Percentiles rank a stretch among this genome's conserved stretches.
These are phyloP conservation scores for Chrysochromulina tobinii DNA, from an alignment of 78 protist genomes.

Conservation along the genomic window DNA sequence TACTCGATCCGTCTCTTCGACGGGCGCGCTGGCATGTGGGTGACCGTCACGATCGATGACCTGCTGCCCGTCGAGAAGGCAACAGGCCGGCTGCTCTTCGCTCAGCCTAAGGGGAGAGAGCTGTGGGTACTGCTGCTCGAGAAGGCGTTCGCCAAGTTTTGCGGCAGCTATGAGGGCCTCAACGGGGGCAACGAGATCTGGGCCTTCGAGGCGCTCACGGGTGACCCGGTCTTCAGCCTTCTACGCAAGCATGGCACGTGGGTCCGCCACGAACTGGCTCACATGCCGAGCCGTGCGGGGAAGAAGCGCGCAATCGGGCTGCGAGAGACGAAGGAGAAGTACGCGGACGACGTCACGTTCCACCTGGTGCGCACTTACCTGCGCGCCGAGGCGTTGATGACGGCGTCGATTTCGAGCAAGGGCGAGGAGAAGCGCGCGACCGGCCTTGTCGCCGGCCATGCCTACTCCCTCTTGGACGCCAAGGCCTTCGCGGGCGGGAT, in stretches of 20 bases:
- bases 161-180: neutral
- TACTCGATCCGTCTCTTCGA: neutral
- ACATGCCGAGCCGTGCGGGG: too few species aligned
- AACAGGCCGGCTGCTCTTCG: neutral
- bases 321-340: neutral
- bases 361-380: too few species aligned
- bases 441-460: constrained; percentile 29
- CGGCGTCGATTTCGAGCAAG: neutral
- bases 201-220: neutral
- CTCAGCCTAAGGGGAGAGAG: neutral
- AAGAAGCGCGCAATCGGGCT: neutral
- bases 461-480: neutral
- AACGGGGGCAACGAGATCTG: too few species aligned
- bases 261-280: too few species aligned
- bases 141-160: constrained; percentile 52
- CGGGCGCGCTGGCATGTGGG: neutral
- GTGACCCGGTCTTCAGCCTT: constrained; percentile 9
- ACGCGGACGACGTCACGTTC: neutral
- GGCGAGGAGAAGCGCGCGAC: neutral
- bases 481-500: neutral
- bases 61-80: neutral
- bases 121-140: constrained; percentile 45
- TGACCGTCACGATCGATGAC: constrained; percentile 34
- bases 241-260: too few species aligned
- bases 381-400: too few species aligned